Base-by-base conservation (phyloP, 148 eudicot genomes). In the Linanthus parryae region DNA sequence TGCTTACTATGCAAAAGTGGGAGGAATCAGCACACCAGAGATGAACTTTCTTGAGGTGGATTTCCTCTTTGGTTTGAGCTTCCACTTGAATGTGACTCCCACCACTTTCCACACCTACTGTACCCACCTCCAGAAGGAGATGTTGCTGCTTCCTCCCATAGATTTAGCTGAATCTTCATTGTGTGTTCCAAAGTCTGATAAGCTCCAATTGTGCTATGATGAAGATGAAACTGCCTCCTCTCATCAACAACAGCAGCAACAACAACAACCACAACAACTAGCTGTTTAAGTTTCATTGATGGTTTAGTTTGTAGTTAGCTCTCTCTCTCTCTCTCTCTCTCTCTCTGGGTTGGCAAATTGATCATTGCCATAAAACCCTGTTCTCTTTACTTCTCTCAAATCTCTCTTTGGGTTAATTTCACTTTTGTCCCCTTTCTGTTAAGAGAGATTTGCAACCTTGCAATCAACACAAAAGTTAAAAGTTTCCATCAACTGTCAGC, bases 1-100 rank as follows among this genome's bases (percentile, higher is more conserved):
- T 64, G 94, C 94, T 44, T 85, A 82, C 31, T 85, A 81, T 66
- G 88, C 88, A 1, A 85, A 76, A 65, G 85, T 85, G 3, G 94
- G 94, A 52, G 94, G 94, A 44, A 85, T 85, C 54, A 85, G 74
- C 75, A 85, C 80, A 27, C 54, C 55, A 40, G 94, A 85, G 62
- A 85, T 85, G 80, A 85, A 85, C 64, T 76, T 81, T 49, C 62
- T 85, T 20, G 94, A 85, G 57, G 78, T 85, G 62, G 94, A 85
- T 47, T 85, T 85, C 61, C 63, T 85, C 34, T 85, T 85, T 63
- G 88, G 88, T 28, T 54, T 85, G 55, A 80, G 85, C 17, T 85
- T 85, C 61, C 80, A 71, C 38, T 61, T 85, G 56, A 85, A 85
- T 49, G 88, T 85, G 55, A 85, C 82, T 18, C 94, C 88, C 3